Base-by-base conservation (phyloP, 2,329 filamentous ascomycete genomes). In the Claviceps sorghi region DNA sequence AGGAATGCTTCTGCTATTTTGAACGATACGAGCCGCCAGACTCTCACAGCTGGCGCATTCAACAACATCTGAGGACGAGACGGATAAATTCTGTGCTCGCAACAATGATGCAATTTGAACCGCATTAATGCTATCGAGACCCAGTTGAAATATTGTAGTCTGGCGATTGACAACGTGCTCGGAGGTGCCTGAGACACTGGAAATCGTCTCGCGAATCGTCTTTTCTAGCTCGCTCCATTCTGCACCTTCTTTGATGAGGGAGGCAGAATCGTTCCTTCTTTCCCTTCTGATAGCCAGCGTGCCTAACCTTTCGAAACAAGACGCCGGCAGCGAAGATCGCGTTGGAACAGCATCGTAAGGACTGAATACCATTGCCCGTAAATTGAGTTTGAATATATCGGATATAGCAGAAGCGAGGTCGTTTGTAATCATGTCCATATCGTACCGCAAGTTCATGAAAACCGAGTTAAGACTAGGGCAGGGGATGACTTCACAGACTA, bases 61-160 rank as follows among this genome's bases (percentile, higher is more conserved):
- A 51, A 96, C 76, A 15, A 96, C 80, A 63, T 95, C 86, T 1
- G 80, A 77, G 0, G 86, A 82, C 1, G 80, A 79, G 0, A 89
- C 66, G 1, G 64, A 61, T 41, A 81, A 69, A 0, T 81, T 82
- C 19, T 74, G 60, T 41, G 73, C 76, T 19, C 84, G 79, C 17
- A 96, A 70, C 29, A 75, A 69, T 1, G 79, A 75, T 0, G 88
- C 86, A 10, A 95, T 73, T 61, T 95, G 89, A 5, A 83, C 76
- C 0, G 88, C 86, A 55, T 85, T 90, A 60, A 97, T 93, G 63
- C 90, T 96, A 66, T 96, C 90, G 3, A 96, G 71, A 0, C 91
- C 91, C n/a, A 95, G 77, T 53, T 85, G 82, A 60, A 91, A 95
- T 48, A 97, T 88, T 0, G 86, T 88, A 0, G 81, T 88, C 10